Percentiles rank a stretch among this genome's conserved stretches.
phyloP scores from a whole-genome alignment of 352 stramenopile species.

The Blastocystis sp. region DNA sequence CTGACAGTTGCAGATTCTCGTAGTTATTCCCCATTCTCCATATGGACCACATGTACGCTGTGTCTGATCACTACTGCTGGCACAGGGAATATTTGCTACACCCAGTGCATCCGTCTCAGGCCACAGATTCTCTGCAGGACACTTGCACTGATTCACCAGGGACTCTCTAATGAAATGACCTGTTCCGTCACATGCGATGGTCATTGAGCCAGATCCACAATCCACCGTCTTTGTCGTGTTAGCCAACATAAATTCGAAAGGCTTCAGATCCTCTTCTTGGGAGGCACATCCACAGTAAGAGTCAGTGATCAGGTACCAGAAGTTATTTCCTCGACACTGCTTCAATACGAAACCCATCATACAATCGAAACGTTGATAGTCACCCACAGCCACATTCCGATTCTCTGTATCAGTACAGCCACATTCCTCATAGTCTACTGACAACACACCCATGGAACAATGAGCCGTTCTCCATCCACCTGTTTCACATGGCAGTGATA shows the following conservation, averaged over 20 bases:
- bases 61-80: background rate
- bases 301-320: constrained; percentile 5
- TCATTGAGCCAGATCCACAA: background rate
- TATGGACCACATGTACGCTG: background rate
- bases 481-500: background rate
- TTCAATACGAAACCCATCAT: constrained; percentile 27
- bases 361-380: background rate
- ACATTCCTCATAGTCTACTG: background rate
- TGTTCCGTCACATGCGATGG: background rate
- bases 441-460: background rate
- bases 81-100: background rate
- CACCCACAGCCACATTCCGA: background rate
- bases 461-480: background rate
- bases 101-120: background rate
- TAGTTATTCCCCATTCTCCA: background rate
- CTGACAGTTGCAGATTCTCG: background rate
- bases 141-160: constrained; percentile 10
- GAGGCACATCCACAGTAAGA: constrained; percentile 1
- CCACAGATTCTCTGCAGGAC: background rate
- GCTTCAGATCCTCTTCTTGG: background rate
- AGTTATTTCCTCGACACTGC: constrained; percentile 18
- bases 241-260: background rate
- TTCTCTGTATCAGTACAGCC: background rate
- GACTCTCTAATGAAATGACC: background rate
- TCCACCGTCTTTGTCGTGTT: background rate